Conservation (phyloP, 2,329 filamentous ascomycete genomes). For the Dryadomyces quercus-mongolicae region DNA sequence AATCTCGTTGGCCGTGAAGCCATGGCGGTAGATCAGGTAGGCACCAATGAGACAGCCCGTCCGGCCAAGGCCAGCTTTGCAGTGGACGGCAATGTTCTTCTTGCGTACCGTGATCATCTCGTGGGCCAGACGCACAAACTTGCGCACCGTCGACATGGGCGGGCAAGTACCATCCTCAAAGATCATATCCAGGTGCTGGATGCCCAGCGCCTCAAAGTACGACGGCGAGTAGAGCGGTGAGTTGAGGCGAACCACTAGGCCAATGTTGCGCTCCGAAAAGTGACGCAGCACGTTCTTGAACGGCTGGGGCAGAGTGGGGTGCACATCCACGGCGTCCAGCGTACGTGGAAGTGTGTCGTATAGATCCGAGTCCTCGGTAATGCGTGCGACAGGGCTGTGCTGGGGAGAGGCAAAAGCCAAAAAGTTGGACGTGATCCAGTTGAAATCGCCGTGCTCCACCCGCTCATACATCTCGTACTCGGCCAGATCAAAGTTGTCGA, state of each 20-base stretch:
- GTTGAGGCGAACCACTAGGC: slow-evolving; percentile 88
- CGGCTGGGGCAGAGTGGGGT: slow-evolving; percentile 62
- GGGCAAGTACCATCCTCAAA: slow-evolving; percentile 98
- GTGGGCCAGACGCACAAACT: slow-evolving; percentile 90
- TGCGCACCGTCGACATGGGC: slow-evolving; percentile 73
- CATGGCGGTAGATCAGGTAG: slow-evolving; percentile 93
- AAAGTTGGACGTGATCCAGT: slow-evolving; percentile 95
- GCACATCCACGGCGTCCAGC: slow-evolving; percentile 56
- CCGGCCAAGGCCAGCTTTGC: slow-evolving; percentile 90
- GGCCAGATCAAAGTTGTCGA: slow-evolving; percentile 91
- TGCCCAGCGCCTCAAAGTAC: slow-evolving; percentile 93
- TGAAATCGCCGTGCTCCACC: slow-evolving; percentile 98
- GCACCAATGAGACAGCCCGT: slow-evolving; percentile 95
- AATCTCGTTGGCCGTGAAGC: slow-evolving; percentile 93
- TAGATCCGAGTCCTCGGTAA: slow-evolving; percentile 59
- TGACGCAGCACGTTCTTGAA: slow-evolving; percentile 95
- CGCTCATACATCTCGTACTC: slow-evolving; percentile 95
- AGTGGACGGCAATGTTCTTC: slow-evolving; percentile 93
- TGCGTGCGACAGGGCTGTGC: slow-evolving; percentile 60
- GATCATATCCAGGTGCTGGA: slow-evolving; percentile 97
- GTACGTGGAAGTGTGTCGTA: slow-evolving; percentile 66
- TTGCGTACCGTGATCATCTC: slow-evolving; percentile 86
- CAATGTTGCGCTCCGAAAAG: slow-evolving; percentile 79
- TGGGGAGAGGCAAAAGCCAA: slow-evolving; percentile 94
- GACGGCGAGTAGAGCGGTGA: slow-evolving; percentile 91